Evolutionary conservation across 2,329 filamentous ascomycete species (phyloP).

Genomic region (Monascus ruber): DNA sequence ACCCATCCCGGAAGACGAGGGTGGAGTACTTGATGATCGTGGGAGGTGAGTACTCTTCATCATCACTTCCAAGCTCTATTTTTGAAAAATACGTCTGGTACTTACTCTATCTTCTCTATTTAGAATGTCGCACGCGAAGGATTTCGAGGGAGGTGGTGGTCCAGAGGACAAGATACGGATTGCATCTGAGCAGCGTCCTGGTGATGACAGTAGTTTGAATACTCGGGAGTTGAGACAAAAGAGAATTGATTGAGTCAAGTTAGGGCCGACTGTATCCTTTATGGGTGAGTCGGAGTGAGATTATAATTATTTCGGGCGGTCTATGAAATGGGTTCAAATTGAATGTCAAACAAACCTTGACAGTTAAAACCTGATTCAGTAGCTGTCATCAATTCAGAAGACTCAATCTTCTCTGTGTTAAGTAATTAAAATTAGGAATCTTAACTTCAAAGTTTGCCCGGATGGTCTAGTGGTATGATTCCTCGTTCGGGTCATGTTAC

Average conservation of each 20-base stretch:
- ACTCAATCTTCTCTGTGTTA: no score
- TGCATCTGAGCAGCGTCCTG: slow-evolving; percentile 14
- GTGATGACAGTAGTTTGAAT: slow-evolving; percentile 17
- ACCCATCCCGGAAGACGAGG: slow-evolving; percentile 31
- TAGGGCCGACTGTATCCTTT: no score
- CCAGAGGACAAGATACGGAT: slow-evolving; percentile 24
- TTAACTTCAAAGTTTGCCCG: no score
- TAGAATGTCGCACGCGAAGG: slow-evolving; percentile 23
- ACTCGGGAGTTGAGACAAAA: slow-evolving; percentile 7
- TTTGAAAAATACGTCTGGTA: background rate
- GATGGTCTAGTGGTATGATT: no score
- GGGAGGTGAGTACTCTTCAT: slow-evolving; percentile 18
- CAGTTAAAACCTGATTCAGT: no score
- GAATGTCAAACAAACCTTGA: no score
- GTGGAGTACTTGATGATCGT: slow-evolving; percentile 27
- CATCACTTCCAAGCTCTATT: background rate
- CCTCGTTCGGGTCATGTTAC: no score
- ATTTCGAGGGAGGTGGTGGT: slow-evolving; percentile 26
- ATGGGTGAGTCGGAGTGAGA: no score
- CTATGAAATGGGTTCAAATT: no score
- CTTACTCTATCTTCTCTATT: slow-evolving; percentile 1
- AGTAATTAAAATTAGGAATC: no score
- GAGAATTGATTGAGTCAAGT: background rate
- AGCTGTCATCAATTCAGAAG: no score
- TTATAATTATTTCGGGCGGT: no score